phyloP scores from a whole-genome alignment of 2,329 filamentous ascomycete genomes.

The Chaetomium strumarium region DNA sequence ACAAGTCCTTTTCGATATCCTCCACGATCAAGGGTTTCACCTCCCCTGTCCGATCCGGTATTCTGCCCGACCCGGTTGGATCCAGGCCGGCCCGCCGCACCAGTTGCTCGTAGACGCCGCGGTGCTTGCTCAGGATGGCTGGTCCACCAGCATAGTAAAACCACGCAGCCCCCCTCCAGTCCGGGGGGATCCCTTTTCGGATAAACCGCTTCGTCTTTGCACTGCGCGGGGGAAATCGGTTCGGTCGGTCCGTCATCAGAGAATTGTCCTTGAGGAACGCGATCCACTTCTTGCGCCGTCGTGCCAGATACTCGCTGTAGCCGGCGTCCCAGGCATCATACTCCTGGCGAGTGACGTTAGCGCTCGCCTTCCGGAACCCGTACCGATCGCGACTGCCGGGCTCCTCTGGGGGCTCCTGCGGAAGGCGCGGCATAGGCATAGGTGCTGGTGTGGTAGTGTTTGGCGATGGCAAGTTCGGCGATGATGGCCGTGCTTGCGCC shows the following conservation, averaged over 20 bases:
- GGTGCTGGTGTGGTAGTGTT: conserved; percentile 23
- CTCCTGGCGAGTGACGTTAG: conserved; percentile 68
- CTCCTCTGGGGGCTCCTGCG: conserved; percentile 39
- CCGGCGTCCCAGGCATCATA: conserved; percentile 75
- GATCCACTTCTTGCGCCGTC: conserved; percentile 77
- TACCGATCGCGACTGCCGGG: conserved; percentile 66
- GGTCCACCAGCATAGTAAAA: conserved; percentile 93
- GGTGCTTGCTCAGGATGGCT: conserved; percentile 67
- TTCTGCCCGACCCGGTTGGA: conserved; percentile 12
- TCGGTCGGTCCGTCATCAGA: conserved; percentile 64
- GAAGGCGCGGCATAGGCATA: conserved; percentile 26
- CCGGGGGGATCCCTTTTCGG: conserved; percentile 86
- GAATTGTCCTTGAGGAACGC: conserved; percentile 70
- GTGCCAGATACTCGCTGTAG: conserved; percentile 69
- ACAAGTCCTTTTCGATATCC: conserved; percentile 87
- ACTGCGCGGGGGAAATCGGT: conserved; percentile 71
- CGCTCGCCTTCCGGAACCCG: conserved; percentile 83
- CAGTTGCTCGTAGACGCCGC: conserved; percentile 69
- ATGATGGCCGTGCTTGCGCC: not conserved
- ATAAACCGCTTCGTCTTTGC: conserved; percentile 85
- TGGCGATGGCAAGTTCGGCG: not conserved
- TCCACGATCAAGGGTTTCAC: conserved; percentile 73
- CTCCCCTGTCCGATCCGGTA: conserved; percentile 26
- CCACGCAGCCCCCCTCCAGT: conserved; percentile 94
- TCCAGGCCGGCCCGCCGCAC: conserved; percentile 43